Evolutionary conservation across 257 asterid species (phyloP).

Genomic region (Scutellaria barbata): DNA sequence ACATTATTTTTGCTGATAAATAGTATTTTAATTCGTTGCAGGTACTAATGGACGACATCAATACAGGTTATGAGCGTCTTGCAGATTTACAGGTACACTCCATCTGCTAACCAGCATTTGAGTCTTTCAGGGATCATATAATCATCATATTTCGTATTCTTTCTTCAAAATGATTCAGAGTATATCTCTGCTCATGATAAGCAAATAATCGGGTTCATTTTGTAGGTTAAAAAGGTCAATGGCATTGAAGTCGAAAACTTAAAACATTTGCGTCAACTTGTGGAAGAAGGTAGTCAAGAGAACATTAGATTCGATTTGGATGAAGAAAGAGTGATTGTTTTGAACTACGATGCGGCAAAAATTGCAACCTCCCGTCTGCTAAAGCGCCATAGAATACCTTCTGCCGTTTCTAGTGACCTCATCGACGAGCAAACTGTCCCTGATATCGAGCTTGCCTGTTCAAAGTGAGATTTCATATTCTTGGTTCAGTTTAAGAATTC

Average conservation of each 20-base stretch:
- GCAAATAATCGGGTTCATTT: slow-evolving; percentile 14
- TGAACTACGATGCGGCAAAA: slow-evolving; percentile 72
- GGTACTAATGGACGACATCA: slow-evolving; percentile 93
- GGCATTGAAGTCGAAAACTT: slow-evolving; percentile 76
- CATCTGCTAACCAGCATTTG: not conserved
- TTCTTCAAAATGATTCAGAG: not conserved
- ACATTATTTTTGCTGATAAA: not conserved
- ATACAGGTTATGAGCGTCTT: slow-evolving; percentile 95
- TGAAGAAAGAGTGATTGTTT: slow-evolving; percentile 82
- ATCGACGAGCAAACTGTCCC: slow-evolving; percentile 46
- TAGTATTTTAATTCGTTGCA: slow-evolving; percentile 38
- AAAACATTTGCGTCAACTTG: slow-evolving; percentile 79
- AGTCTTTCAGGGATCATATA: not conserved
- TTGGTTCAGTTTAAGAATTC: slow-evolving; percentile 8
- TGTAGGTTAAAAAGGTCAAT: slow-evolving; percentile 90
- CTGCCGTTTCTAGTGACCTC: slow-evolving; percentile 74
- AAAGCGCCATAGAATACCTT: slow-evolving; percentile 84
- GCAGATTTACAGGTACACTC: slow-evolving; percentile 84
- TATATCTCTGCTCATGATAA: too few species aligned
- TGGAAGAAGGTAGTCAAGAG: slow-evolving; percentile 64
- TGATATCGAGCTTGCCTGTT: slow-evolving; percentile 49
- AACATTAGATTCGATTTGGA: slow-evolving; percentile 86
- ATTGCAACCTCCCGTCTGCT: slow-evolving; percentile 78
- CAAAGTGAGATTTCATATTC: slow-evolving; percentile 42
- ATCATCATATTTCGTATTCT: not conserved